Base-by-base conservation (phyloP, 768 basidiomycete species). In the Hysterangium stoloniferum region DNA sequence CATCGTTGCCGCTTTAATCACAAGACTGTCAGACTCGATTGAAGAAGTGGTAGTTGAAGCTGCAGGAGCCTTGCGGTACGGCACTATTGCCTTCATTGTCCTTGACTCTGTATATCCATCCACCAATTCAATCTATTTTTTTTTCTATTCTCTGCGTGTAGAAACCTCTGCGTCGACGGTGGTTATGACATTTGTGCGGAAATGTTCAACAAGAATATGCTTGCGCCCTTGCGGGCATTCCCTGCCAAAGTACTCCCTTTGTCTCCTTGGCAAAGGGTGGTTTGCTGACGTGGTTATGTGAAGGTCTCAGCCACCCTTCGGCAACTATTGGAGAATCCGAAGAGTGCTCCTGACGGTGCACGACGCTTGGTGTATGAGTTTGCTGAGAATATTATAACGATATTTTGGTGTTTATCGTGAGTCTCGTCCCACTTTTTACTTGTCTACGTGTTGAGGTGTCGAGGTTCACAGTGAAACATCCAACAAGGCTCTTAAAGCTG, bases 141-240 rank as follows among this genome's bases (percentile, higher is more conserved):
- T 45, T 42, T 47, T 29, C 59, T 19, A 6, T 31, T 22, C 15
- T 47, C 47, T 8, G 44, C 32, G 45, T 12, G 45, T 48, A 96
- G 93, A 55, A 97, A 96, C 68, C 67, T 97, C 12, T 92, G 90
- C 60, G 84, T 97, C 60, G 94, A 97, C 61, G 94, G 93, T 13
- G 94, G 94, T 45, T 87, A 89, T 62, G 92, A 96, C 56, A 86
- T 96, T 41, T 94, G 93, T 59, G 90, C 86, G 1, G 91, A 96
- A 66, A 94, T 97, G 89, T 94, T 85, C 69, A 96, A 97, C 66
- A 96, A 96, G 70, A 89, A 88, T 57, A 82, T 96, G 38, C 71
- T 96, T 44, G 75, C 81, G 5, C 87, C 88, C 2, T 65, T 92
- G 52, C 80, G 73, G 57, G 73, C 76, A 0, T 87, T 90, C 58